Evolutionary conservation across 352 stramenopile genomes (phyloP).

Genomic region (Globisporangium camurandrum): DNA sequence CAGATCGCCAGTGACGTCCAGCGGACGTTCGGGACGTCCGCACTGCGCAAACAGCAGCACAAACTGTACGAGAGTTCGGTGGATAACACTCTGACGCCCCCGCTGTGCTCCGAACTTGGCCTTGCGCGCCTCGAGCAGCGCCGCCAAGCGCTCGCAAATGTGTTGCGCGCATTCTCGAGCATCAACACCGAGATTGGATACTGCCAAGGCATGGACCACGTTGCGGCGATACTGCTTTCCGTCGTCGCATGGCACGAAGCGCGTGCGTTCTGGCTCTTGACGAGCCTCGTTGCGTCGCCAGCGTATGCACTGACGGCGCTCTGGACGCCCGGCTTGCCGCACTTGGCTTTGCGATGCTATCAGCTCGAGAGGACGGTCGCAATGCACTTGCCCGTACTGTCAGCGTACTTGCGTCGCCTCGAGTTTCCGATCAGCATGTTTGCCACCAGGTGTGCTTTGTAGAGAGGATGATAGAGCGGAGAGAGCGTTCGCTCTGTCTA

Average conservation of each 20-base stretch:
- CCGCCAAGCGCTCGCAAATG: constrained; percentile 38
- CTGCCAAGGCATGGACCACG: constrained; percentile 72
- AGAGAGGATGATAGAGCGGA: no score
- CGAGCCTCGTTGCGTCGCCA: constrained; percentile 42
- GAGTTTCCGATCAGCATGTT: constrained; percentile 71
- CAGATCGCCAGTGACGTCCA: constrained; percentile 66
- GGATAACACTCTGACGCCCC: no score
- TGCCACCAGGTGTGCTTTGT: constrained; percentile 61
- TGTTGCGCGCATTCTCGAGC: constrained; percentile 55
- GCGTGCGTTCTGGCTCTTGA: constrained; percentile 62
- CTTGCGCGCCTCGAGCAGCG: no score
- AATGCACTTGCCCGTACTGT: constrained; percentile 30
- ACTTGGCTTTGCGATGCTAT: constrained; percentile 55
- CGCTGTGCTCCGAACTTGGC: no score
- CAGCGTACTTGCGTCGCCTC: constrained; percentile 34
- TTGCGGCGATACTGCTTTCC: constrained; percentile 52
- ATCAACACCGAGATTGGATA: constrained; percentile 68
- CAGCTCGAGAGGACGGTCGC: constrained; percentile 52
- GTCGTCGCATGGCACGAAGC: constrained; percentile 60
- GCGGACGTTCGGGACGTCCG: constrained; percentile 59
- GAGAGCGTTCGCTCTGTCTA: not conserved
- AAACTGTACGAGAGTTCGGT: constrained; percentile 17
- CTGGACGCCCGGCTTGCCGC: constrained; percentile 48
- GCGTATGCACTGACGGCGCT: constrained; percentile 53
- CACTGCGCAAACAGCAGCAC: constrained; percentile 25